Conservation (phyloP, 164 flowering plant species). For the Sextonia rubra region DNA sequence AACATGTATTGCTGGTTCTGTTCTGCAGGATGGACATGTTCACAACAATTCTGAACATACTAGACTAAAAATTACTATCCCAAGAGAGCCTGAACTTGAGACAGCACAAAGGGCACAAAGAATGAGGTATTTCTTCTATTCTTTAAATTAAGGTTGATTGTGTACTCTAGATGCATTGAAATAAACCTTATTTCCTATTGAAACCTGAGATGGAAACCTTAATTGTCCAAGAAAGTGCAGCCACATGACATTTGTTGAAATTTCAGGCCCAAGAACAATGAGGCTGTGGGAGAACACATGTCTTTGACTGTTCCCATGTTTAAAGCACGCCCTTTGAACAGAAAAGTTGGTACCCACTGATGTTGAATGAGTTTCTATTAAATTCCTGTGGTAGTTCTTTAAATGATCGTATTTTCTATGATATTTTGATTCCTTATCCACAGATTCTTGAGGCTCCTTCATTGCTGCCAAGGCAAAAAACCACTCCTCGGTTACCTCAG, state of each 20-base stretch:
- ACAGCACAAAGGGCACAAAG: conserved; percentile 76
- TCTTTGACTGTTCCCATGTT: conserved; percentile 33
- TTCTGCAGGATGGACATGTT: conserved; percentile 40
- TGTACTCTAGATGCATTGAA: conserved; percentile 2
- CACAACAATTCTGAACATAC: conserved; percentile 16
- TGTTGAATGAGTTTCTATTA: neutral
- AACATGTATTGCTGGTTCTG: conserved; percentile 8
- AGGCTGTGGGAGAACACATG: conserved; percentile 26
- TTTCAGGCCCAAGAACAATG: conserved; percentile 49
- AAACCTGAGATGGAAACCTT: neutral
- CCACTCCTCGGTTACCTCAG: conserved; percentile 61
- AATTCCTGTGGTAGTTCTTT: neutral
- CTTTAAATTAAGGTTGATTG: neutral
- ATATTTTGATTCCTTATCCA: conserved; percentile 7
- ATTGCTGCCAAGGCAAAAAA: conserved; percentile 51
- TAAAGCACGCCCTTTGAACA: conserved; percentile 81
- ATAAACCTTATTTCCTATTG: no score
- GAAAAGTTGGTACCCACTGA: conserved; percentile 56
- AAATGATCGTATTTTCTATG: neutral
- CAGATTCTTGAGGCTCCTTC: conserved; percentile 85
- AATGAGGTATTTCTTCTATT: conserved; percentile 39
- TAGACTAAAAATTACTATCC: conserved; percentile 63
- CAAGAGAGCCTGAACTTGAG: conserved; percentile 82
- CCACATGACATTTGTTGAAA: conserved; percentile 4
- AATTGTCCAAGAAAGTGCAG: neutral